Conservation (phyloP, 768 basidiomycete genomes). For the Russula dissimulans region DNA sequence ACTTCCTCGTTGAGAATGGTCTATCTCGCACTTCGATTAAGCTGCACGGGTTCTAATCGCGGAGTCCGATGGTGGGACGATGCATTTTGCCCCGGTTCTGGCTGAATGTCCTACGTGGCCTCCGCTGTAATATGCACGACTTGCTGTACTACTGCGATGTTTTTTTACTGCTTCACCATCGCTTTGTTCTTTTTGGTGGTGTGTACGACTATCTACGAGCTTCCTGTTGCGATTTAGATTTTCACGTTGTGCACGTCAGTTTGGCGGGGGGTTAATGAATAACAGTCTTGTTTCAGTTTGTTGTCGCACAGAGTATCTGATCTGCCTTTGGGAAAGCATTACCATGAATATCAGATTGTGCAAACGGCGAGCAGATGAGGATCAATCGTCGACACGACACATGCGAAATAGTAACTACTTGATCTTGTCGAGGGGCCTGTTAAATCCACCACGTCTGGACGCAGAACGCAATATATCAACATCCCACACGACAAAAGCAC, state of each 20-base stretch:
- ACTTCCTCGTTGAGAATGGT: conserved; percentile 79
- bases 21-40: conserved; percentile 72
- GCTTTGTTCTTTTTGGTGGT: background rate
- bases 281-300: background rate
- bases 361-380: too few species aligned
- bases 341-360: background rate
- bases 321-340: too few species aligned
- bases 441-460: conserved; percentile 72
- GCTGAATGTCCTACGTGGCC: conserved; percentile 5
- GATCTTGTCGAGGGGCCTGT: conserved; percentile 93
- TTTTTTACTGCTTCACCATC: background rate
- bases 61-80: background rate
- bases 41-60: conserved; percentile 73
- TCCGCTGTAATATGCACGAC: conserved; percentile 11
- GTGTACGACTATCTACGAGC: conserved; percentile 15
- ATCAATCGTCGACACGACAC: background rate
- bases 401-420: conserved; percentile 39
- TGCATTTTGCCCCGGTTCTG: conserved; percentile 3
- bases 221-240: conserved; percentile 14
- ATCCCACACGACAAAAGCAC: conserved; percentile 3
- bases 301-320: too few species aligned
- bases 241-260: background rate
- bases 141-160: conserved; percentile 15
- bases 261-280: background rate
- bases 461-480: background rate